Evolutionary conservation across 768 basidiomycete genomes (phyloP).

Genomic region (Suillus decipiens): DNA sequence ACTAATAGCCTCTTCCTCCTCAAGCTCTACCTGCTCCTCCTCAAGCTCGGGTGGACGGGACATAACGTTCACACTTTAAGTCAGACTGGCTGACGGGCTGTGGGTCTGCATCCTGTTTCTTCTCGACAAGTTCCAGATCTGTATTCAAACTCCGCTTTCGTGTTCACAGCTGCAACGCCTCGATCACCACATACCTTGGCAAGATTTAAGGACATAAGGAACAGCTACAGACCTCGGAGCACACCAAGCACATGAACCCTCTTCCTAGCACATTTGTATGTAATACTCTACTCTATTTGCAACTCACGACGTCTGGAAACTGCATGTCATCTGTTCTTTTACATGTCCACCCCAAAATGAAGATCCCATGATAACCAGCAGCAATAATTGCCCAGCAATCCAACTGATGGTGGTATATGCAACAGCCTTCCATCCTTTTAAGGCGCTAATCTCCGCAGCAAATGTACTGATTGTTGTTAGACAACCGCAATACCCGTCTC

Average conservation of each 20-base stretch:
- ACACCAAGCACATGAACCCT: background rate
- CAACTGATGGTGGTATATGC: slow-evolving; percentile 74
- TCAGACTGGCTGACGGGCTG: slow-evolving; percentile 25
- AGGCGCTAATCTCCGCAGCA: slow-evolving; percentile 69
- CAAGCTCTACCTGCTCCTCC: slow-evolving; percentile 51
- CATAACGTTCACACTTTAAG: slow-evolving; percentile 31
- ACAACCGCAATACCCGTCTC: slow-evolving; percentile 94
- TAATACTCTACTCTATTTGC: background rate
- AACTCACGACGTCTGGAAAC: slow-evolving; percentile 29
- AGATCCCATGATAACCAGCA: slow-evolving; percentile 74
- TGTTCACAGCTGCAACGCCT: background rate
- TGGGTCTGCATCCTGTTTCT: slow-evolving; percentile 18
- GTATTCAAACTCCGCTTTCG: slow-evolving; percentile 33
- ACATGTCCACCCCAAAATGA: slow-evolving; percentile 54
- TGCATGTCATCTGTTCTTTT: slow-evolving; percentile 52
- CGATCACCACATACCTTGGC: slow-evolving; percentile 2
- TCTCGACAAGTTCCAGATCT: slow-evolving; percentile 30
- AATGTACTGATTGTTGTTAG: slow-evolving; percentile 95
- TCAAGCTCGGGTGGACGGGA: slow-evolving; percentile 43
- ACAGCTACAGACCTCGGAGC: slow-evolving; percentile 2
- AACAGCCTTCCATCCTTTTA: slow-evolving; percentile 59
- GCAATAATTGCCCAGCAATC: slow-evolving; percentile 63
- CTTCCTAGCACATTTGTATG: slow-evolving; percentile 12
- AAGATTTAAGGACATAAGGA: background rate
- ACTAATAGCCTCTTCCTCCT: slow-evolving; percentile 64